phyloP scores from a whole-genome alignment of 2,329 filamentous ascomycete species.

The Biscogniauxia sp. region DNA sequence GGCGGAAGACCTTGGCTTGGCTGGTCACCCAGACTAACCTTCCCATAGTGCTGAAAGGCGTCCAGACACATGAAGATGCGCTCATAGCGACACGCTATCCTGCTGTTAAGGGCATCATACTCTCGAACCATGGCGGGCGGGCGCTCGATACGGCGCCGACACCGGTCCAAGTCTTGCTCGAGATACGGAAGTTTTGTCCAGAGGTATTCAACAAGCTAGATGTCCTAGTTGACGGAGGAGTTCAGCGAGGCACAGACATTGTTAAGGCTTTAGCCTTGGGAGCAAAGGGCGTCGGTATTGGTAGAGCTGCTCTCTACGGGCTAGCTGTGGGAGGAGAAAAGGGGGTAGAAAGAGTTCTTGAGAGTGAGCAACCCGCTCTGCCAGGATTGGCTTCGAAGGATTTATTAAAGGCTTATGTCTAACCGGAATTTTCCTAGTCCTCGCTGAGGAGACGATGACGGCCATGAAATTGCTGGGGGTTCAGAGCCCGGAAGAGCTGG shows the following conservation, averaged over 20 bases:
- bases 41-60: slow-evolving; percentile 87
- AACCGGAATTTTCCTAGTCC: slow-evolving; percentile 13
- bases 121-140: slow-evolving; percentile 88
- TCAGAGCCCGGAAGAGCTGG: slow-evolving; percentile 21
- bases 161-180: slow-evolving; percentile 33
- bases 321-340: slow-evolving; percentile 50
- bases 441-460: slow-evolving; percentile 26
- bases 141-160: slow-evolving; percentile 60
- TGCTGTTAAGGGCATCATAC: slow-evolving; percentile 74
- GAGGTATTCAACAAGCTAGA: slow-evolving; percentile 34
- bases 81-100: slow-evolving; percentile 67
- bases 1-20: slow-evolving; percentile 79
- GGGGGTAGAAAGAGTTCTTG: slow-evolving; percentile 55
- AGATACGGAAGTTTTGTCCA: slow-evolving; percentile 33
- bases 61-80: slow-evolving; percentile 91
- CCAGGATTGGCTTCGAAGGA: background rate
- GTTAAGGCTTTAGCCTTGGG: slow-evolving; percentile 39
- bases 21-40: slow-evolving; percentile 73
- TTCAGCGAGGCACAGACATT: slow-evolving; percentile 37
- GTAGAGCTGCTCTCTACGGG: slow-evolving; percentile 44
- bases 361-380: slow-evolving; percentile 44
- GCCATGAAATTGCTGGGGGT: slow-evolving; percentile 29
- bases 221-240: slow-evolving; percentile 36
- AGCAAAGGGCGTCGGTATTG: slow-evolving; percentile 39
- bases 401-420: background rate